These are phyloP conservation scores for Musa acuminata DNA, from an alignment of 176 grass and related monocot genomes.

Conservation along the genomic window DNA sequence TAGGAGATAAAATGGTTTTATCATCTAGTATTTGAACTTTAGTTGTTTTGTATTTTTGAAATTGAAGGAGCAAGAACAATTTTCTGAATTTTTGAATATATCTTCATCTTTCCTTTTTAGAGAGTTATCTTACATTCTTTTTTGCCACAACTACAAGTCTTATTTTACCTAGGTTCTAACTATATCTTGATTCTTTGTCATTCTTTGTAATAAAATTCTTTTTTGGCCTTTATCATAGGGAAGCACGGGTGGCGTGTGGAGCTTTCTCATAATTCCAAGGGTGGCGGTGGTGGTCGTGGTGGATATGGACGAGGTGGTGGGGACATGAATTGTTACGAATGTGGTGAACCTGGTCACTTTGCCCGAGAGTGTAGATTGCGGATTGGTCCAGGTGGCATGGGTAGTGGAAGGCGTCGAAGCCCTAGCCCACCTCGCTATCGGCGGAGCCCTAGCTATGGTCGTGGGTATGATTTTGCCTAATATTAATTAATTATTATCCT, in stretches of 20 bases:
- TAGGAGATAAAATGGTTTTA: no score
- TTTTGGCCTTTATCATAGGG: constrained; percentile 1
- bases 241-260: constrained; percentile 28
- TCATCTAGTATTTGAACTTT: no score
- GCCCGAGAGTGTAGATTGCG: constrained; percentile 23
- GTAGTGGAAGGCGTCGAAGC: constrained; percentile 23
- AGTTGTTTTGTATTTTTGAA: no score
- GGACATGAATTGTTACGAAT: constrained; percentile 25
- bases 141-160: no score
- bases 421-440: constrained; percentile 18
- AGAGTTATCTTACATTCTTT: no score
- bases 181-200: no score
- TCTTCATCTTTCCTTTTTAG: no score
- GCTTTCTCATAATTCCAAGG: constrained; percentile 27
- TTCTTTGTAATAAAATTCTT: neutral
- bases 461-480: constrained; percentile 5
- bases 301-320: constrained; percentile 7
- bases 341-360: constrained; percentile 29
- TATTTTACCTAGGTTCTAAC: no score
- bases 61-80: no score
- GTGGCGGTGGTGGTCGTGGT: constrained; percentile 13
- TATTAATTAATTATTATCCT: neutral
- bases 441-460: constrained; percentile 21
- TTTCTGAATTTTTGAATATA: no score
- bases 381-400: constrained; percentile 14